Evolutionary conservation across 1,139 yeast species (phyloP), one percentile per base, ranked within the genome.

Genomic region (Dujonia santamariae): DNA sequence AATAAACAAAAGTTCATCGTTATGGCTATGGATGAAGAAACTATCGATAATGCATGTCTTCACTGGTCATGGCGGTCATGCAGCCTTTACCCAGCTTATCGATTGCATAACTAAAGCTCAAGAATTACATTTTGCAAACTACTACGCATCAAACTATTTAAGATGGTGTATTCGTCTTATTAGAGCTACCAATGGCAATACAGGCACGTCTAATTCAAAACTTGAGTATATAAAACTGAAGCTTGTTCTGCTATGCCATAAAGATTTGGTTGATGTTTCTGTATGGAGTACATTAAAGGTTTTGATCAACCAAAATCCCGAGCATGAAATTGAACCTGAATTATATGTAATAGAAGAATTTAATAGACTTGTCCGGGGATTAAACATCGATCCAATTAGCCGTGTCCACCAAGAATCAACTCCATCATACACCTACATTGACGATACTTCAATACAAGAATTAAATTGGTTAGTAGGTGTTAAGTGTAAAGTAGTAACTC

Each of bases 1-100:
- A 34, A 60, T 69, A 39, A 69, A 69, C 43, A 69, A 69, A 46
- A 67, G 72, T 46, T 56, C 72, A 4, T 50, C 65, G 13, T 49
- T 69, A n/a, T 69, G 73, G 73, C 44, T 44, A 22, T 52, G 58
- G 49, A 42, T 64, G 32, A 61, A 61, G 37, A 61, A 63, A 40
- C 39, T 65, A 26, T 37, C 53, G 3, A 40, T 59, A 3, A 24
- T 50, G 7, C 30, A 50, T n/a, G 35, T 51, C 4, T 44, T 43
- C 23, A 17, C 12, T 15, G 30, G 13, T 15, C n/a, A 11, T n/a
- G 19, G n/a, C 15, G 13, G 15, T 12, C 9, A 5, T 16, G 20
- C 29, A 19, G n/a, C 9, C 19, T 29, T 29, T 20, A 24, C 8
- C 26, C 8, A 19, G 7, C 12, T 29, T 4, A 22, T 59, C 2